Conservation (phyloP, 441 rosid genomes). For the Pelargonium cotyledonis region DNA sequence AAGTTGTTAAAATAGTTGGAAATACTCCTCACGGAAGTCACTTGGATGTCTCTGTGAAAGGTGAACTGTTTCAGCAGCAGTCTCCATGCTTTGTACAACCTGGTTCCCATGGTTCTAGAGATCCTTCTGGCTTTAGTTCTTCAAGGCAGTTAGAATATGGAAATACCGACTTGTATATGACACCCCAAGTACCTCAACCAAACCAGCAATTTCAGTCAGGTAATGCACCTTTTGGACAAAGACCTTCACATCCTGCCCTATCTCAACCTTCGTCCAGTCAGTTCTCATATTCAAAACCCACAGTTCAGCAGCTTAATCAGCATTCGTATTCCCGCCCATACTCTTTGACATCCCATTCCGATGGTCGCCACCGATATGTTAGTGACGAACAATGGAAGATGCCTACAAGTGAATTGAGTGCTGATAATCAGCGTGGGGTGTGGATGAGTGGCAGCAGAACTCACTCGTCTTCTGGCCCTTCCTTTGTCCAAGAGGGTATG, state of each 20-base stretch:
- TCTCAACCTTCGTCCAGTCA: slow-evolving; percentile 60
- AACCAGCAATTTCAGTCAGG: slow-evolving; percentile 67
- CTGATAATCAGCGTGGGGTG: slow-evolving; percentile 54
- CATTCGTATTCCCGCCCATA: slow-evolving; percentile 61
- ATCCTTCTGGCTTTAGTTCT: slow-evolving; percentile 58
- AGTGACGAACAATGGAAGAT: slow-evolving; percentile 85
- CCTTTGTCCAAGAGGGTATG: slow-evolving; percentile 82
- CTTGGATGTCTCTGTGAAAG: slow-evolving; percentile 40
- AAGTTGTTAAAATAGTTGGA: slow-evolving; percentile 51
- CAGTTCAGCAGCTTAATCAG: slow-evolving; percentile 69
- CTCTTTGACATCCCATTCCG: slow-evolving; percentile 60
- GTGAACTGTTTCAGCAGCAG: slow-evolving; percentile 54
- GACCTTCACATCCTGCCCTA: slow-evolving; percentile 49
- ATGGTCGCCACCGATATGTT: slow-evolving; percentile 52
- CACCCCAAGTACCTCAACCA: slow-evolving; percentile 67
- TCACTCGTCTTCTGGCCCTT: slow-evolving; percentile 54
- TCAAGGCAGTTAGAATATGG: slow-evolving; percentile 69
- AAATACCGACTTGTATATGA: slow-evolving; percentile 45
- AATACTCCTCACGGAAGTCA: slow-evolving; percentile 46
- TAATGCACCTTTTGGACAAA: slow-evolving; percentile 46
- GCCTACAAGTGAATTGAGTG: slow-evolving; percentile 51
- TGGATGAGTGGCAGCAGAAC: slow-evolving; percentile 75
- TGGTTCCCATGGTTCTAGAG: slow-evolving; percentile 45
- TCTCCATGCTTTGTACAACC: slow-evolving; percentile 50
- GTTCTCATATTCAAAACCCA: slow-evolving; percentile 63